Evolutionary conservation across 177 flowering plant genomes (phyloP).

Genomic region (Vitis hybrid): DNA sequence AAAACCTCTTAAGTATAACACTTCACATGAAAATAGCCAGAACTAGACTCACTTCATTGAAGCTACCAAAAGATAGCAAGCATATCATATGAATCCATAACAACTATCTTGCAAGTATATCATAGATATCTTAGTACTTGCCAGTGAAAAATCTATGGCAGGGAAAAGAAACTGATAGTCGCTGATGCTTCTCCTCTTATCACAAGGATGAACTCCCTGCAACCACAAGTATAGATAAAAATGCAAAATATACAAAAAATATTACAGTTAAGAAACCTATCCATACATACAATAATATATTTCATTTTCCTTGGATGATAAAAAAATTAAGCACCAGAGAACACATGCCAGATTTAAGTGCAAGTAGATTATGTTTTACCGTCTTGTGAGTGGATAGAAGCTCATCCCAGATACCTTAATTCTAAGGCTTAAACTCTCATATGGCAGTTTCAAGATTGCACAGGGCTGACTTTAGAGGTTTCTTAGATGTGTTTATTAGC

Average conservation of each 20-base stretch:
- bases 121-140: slow-evolving; percentile 23
- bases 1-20: slow-evolving; percentile 1
- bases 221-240: slow-evolving; percentile 2
- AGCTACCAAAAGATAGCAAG: slow-evolving; percentile 3
- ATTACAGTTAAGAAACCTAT: not conserved
- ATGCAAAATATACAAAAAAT: not conserved
- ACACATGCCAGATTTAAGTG: no score
- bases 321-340: no score
- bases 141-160: slow-evolving; percentile 52
- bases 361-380: no score
- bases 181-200: slow-evolving; percentile 37
- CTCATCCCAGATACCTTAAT: no score
- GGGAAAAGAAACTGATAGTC: slow-evolving; percentile 52
- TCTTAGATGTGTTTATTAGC: no score
- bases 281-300: not conserved
- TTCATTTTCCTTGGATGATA: no score
- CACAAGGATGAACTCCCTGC: slow-evolving; percentile 64
- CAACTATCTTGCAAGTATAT: not conserved
- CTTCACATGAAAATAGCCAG: not conserved
- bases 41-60: not conserved
- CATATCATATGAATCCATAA: slow-evolving; percentile 3
- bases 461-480: no score
- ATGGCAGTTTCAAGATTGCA: no score
- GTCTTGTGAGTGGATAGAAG: no score
- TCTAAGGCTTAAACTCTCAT: no score